Base-by-base conservation (phyloP, 306 rosid genomes). In the Prunus davidiana region DNA sequence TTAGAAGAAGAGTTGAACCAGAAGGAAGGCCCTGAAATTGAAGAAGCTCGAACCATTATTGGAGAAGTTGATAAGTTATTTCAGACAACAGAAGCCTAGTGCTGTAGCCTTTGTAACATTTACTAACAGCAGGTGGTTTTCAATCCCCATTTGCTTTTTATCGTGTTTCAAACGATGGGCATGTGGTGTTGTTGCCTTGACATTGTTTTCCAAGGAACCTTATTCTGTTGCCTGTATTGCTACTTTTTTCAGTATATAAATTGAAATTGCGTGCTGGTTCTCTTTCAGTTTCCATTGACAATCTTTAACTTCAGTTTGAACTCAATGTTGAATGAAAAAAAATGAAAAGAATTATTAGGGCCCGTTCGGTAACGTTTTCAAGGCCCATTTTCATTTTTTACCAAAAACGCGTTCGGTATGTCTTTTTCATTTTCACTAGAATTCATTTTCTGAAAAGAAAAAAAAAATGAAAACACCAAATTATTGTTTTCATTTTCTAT, bases 21-120 rank as follows among this genome's bases (percentile, higher is more conserved):
- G 86, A 89, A 89, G 82, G 86, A 80, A 64, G 88, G 88, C 65
- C 83, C 88, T 12, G 98, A 93, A 73, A 79, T 93, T 64, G 92
- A 88, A 2, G 97, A 91, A 32, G 97, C 97, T 83, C 90, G 82
- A 54, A 77, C 66, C 81, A 85, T 88, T 71, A 66, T 93, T 50
- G 79, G 76, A 3, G 91, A 93, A 73, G 82, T 87, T 78, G 97
- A 90, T 57, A 77, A 78, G 32, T 73, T 88, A 57, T 80, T 86
- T 64, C 82, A 88, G 78, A 80, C 90, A 64, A 65, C 86, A 49
- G 92, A 89, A 79, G 88, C 19, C 64, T 81, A 82, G 69, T 45
- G 51, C 28, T 11, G 14, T 9, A 0, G 41, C 67, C 20, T 38
- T 57, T 15, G 76, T 24, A 43, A 72, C 12, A 2, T 8, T 68